Base-by-base conservation (phyloP, 164 flowering plant genomes). In the Macadamia integrifolia region DNA sequence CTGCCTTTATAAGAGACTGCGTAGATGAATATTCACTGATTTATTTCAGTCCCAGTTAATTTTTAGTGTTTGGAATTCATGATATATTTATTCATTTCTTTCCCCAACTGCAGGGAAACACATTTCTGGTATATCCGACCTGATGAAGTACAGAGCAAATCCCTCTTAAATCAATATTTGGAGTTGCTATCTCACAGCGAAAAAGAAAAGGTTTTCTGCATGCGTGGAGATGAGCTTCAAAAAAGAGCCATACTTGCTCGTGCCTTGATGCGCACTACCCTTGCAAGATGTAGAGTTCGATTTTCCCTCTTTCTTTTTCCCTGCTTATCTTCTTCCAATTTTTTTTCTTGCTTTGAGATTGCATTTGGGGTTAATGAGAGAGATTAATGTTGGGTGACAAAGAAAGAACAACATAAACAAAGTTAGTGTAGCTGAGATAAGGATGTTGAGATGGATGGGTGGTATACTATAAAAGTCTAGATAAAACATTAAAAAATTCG, bases 91-190 rank as follows among this genome's bases (percentile, higher is more conserved):
- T 30, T 53, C 5, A 18, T 29, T 9, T 42, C 44, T 68, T 50
- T 31, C 58, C 64, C 40, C 63, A 66, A 44, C 69, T 74, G 40
- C 71, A 91, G 98, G 85, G 97, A 93, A 73, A 72, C 89, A 53
- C 98, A 93, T 81, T 73, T 91, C 55, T 93, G 98, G 98, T 91
- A 86, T 74, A 61, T 85, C 49, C 46, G 83, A 57, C 96, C 96
- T 23, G 80, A 84, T 71, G 96, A 93, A 71, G 87, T 93, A 66
- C 85, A 80, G 74, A 77, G 80, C 70, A 72, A 66, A 42, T 73
- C 82, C 14, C 85, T 91, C 30, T 55, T 86, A 30, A 80, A 74
- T 59, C 83, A 78, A 53, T 93, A 93, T 74, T 10, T 76, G 53
- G 81, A 88, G 40, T 60, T 90, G 71, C 72, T 94, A 30, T 83